Conservation (phyloP, 1,284 basidiomycete genomes). For the Schizophyllum commune region DNA sequence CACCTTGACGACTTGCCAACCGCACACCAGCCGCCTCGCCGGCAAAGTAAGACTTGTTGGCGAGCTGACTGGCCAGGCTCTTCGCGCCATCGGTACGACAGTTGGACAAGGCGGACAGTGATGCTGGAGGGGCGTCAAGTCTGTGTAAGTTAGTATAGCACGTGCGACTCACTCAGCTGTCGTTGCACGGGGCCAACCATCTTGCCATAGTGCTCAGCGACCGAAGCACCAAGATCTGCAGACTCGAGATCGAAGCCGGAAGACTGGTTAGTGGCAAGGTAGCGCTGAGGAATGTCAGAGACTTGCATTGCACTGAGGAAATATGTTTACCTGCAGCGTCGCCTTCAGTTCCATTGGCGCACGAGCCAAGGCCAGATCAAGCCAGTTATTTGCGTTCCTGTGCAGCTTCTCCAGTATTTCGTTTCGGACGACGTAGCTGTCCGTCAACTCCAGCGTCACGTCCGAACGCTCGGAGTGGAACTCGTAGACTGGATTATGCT, state of each 20-base stretch:
- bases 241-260: slow-evolving; percentile 53
- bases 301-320: no score
- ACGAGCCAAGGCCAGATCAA: slow-evolving; percentile 76
- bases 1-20: slow-evolving; percentile 42
- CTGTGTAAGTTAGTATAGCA: neutral
- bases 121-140: slow-evolving; percentile 33
- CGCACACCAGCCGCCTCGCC: slow-evolving; percentile 83
- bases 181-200: slow-evolving; percentile 73
- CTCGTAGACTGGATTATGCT: slow-evolving; percentile 87
- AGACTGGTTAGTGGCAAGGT: slow-evolving; percentile 69
- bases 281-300: no score
- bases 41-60: slow-evolving; percentile 78
- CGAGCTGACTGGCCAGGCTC: slow-evolving; percentile 70
- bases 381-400: slow-evolving; percentile 73
- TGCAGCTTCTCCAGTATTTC: slow-evolving; percentile 77
- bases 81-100: slow-evolving; percentile 74
- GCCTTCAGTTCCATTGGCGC: slow-evolving; percentile 92
- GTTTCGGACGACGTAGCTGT: slow-evolving; percentile 82
- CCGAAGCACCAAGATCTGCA: slow-evolving; percentile 83
- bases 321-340: slow-evolving; percentile 81
- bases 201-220: slow-evolving; percentile 81
- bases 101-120: slow-evolving; percentile 48
- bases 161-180: slow-evolving; percentile 53
- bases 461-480: slow-evolving; percentile 75
- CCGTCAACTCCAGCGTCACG: slow-evolving; percentile 77